Percentiles rank a stretch among this genome's conserved stretches.
These are phyloP conservation scores for Micractinium conductrix DNA, from an alignment of 139 green algal genomes.

Conservation along the genomic window DNA sequence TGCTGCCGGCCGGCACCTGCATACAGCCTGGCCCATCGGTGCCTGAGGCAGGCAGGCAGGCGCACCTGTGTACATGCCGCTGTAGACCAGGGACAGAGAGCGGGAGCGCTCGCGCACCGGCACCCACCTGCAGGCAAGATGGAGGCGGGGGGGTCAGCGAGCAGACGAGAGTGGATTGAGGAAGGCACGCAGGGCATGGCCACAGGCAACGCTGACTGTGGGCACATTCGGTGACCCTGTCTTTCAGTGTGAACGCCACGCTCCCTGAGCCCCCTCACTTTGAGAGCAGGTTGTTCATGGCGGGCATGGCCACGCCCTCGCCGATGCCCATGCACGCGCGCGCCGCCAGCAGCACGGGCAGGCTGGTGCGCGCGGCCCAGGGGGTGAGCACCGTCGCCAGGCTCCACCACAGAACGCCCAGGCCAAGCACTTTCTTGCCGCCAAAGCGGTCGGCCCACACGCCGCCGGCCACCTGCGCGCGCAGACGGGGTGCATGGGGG, in stretches of 20 bases:
- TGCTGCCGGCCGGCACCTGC: no score
- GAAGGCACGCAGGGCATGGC: no score
- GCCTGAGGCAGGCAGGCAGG: no score
- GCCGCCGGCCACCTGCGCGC: constrained; percentile 89
- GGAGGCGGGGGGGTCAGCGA: no score
- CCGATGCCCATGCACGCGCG: constrained; percentile 95
- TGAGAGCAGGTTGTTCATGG: constrained; percentile 98
- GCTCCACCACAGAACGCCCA: constrained; percentile 97
- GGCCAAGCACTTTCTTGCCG: constrained; percentile 92
- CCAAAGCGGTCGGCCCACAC: constrained; percentile 93
- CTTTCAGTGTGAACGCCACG: no score
- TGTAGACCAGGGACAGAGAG: constrained; percentile 94
- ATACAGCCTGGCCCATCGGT: no score
- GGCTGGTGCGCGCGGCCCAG: constrained; percentile 80
- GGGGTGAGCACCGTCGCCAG: constrained; percentile 93
- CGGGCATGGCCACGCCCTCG: constrained; percentile 98
- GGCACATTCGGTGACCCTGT: no score
- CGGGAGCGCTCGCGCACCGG: constrained; percentile 86
- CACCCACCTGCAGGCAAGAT: constrained; percentile 80
- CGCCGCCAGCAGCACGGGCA: constrained; percentile 82
- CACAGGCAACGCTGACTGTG: no score
- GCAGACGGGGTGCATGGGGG: no score
- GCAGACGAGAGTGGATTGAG: no score
- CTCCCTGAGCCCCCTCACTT: constrained; percentile 49
- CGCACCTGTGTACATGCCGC: constrained; percentile 95